Conservation (phyloP, 1,139 yeast genomes). For the Debaryomyces udenii region DNA sequence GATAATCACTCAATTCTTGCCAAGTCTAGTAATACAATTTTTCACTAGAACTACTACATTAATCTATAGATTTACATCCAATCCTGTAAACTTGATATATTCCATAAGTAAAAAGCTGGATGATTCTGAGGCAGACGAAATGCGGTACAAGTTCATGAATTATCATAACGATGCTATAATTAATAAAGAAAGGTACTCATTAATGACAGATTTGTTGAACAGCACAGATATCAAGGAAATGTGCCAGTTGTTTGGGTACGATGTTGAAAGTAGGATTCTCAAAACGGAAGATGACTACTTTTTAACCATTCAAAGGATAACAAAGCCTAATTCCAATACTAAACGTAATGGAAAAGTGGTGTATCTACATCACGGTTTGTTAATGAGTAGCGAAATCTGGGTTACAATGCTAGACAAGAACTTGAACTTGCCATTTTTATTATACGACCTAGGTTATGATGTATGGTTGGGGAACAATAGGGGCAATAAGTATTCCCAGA, state of each 20-base stretch:
- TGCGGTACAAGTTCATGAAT: slow-evolving; percentile 10
- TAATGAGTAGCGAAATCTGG: slow-evolving; percentile 94
- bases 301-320: slow-evolving; percentile 38
- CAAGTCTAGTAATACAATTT: slow-evolving; percentile 31
- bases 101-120: slow-evolving; percentile 11
- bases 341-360: slow-evolving; percentile 51
- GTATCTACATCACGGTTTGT: slow-evolving; percentile 86
- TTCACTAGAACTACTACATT: slow-evolving; percentile 33
- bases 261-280: slow-evolving; percentile 41
- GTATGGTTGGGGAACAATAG: slow-evolving; percentile 94
- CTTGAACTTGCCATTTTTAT: slow-evolving; percentile 70
- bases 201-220: slow-evolving; percentile 37
- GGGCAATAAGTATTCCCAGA: slow-evolving; percentile 81
- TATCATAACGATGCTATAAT: slow-evolving; percentile 13
- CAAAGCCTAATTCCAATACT: slow-evolving; percentile 15
- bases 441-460: slow-evolving; percentile 82
- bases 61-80: slow-evolving; percentile 32
- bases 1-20: slow-evolving; percentile 37
- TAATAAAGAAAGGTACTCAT: slow-evolving; percentile 26
- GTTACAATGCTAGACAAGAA: slow-evolving; percentile 66
- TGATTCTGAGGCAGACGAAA: slow-evolving; percentile 2
- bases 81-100: slow-evolving; percentile 33
- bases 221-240: slow-evolving; percentile 37
- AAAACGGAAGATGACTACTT: slow-evolving; percentile 43
- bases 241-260: slow-evolving; percentile 43